A percentile compares a stretch with the other conserved stretches of the same genome.
Conservation (phyloP, 352 stramenopile species). For the Phytopythium kandeliae region DNA sequence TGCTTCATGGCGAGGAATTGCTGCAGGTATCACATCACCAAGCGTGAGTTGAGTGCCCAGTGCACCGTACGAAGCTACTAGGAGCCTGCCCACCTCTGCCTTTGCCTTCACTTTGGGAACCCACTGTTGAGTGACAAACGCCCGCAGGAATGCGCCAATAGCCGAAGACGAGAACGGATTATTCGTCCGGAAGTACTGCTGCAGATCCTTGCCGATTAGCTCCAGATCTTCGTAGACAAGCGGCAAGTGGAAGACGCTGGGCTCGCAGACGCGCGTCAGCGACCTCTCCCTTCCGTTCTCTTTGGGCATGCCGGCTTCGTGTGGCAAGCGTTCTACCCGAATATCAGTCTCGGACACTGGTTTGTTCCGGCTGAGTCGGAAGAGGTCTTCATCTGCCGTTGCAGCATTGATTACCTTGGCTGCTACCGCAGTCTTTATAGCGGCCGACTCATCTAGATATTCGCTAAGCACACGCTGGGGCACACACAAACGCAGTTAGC, state of each 20-base stretch:
- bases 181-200: constrained; percentile 32
- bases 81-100: constrained; percentile 24
- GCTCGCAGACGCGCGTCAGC: constrained; percentile 47
- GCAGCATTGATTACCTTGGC: constrained; percentile 17
- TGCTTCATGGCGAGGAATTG: constrained; percentile 58
- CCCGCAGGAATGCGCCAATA: constrained; percentile 51
- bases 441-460: constrained; percentile 47
- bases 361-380: constrained; percentile 65
- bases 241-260: constrained; percentile 70
- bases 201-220: constrained; percentile 49
- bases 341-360: constrained; percentile 18
- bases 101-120: constrained; percentile 70
- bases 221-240: constrained; percentile 70
- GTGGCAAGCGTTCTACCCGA: constrained; percentile 13
- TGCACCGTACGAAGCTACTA: neutral
- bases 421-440: constrained; percentile 9
- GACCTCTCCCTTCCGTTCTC: constrained; percentile 18
- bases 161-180: constrained; percentile 19
- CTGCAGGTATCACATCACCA: constrained; percentile 7
- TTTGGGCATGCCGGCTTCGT: constrained; percentile 18
- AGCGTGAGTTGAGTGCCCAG: neutral
- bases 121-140: constrained; percentile 70
- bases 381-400: constrained; percentile 23
- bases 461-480: constrained; percentile 52
- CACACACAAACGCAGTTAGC: neutral